These are phyloP conservation scores for Nigrospora sphaerica DNA, from an alignment of 2,329 filamentous ascomycete species.

Conservation along the genomic window DNA sequence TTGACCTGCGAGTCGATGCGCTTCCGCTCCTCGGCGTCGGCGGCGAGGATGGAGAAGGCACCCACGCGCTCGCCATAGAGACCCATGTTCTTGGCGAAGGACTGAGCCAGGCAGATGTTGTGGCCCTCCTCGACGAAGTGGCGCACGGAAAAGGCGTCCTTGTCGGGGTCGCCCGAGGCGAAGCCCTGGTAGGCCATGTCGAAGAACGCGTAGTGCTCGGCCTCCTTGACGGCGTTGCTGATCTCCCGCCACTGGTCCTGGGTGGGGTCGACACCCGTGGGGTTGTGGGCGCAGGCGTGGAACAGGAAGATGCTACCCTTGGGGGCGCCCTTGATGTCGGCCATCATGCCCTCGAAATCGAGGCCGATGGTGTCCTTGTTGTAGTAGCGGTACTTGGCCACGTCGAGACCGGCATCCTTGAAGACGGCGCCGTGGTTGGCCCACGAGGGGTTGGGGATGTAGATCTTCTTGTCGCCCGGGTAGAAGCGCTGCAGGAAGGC, in stretches of 20 bases:
- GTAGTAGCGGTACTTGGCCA: constrained; percentile 97
- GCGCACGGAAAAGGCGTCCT: constrained; percentile 87
- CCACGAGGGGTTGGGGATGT: constrained; percentile 94
- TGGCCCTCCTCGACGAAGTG: constrained; percentile 92
- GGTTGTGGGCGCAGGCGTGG: constrained; percentile 97
- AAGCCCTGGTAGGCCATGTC: constrained; percentile 99
- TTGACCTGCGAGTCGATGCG: constrained; percentile 96
- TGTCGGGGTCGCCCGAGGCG: constrained; percentile 83
- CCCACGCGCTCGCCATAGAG: constrained; percentile 98
- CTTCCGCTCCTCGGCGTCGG: constrained; percentile 84
- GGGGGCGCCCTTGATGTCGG: constrained; percentile 83
- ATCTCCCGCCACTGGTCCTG: constrained; percentile 89
- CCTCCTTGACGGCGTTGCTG: constrained; percentile 75
- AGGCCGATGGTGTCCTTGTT: constrained; percentile 97
- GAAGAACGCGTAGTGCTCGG: constrained; percentile 91
- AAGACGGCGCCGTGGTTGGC: constrained; percentile 98
- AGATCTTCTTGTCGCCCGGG: constrained; percentile 88
- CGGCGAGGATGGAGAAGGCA: constrained; percentile 88
- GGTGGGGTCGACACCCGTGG: constrained; percentile 91
- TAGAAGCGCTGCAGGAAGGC: constrained; percentile 91
- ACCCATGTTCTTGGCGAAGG: constrained; percentile 99
- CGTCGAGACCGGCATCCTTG: constrained; percentile 82
- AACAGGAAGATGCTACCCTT: constrained; percentile 84
- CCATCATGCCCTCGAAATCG: constrained; percentile 90
- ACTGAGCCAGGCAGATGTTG: constrained; percentile 81